Percentiles rank a stretch among this genome's conserved stretches.
These are phyloP conservation scores for Eremochloa ophiuroides DNA, from an alignment of 176 grass and related monocot species.

Conservation along the genomic window DNA sequence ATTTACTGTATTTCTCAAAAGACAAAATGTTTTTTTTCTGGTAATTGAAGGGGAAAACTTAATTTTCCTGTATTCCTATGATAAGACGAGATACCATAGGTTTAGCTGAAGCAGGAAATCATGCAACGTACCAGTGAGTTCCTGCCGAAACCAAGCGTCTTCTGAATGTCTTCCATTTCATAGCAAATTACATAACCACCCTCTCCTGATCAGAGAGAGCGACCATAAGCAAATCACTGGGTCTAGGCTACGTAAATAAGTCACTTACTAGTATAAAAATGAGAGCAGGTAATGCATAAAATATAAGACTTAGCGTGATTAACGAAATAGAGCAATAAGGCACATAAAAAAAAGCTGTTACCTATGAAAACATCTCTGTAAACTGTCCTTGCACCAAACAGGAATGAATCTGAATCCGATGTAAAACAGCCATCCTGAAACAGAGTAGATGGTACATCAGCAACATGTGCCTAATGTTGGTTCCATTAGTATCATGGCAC, in stretches of 20 bases:
- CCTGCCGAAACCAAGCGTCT: conserved; percentile 81
- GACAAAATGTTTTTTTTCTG: conserved; percentile 10
- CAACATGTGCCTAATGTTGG: not conserved
- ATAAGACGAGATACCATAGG: not conserved
- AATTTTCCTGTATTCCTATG: not conserved
- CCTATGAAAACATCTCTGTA: conserved; percentile 97
- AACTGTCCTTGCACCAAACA: conserved; percentile 90
- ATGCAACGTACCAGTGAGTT: conserved; percentile 74
- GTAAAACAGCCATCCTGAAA: conserved; percentile 93
- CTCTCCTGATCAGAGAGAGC: conserved; percentile 51
- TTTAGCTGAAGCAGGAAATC: conserved; percentile 13
- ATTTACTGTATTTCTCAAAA: not conserved
- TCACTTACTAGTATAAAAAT: not conserved
- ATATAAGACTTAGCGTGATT: not conserved
- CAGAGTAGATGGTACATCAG: conserved; percentile 26
- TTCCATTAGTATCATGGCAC: not conserved
- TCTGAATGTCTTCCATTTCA: conserved; percentile 92
- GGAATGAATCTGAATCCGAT: conserved; percentile 88
- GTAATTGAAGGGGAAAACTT: not conserved
- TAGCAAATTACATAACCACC: conserved; percentile 78
- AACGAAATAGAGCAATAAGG: not conserved
- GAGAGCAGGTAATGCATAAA: conserved; percentile 1
- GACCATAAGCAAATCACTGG: conserved; percentile 18
- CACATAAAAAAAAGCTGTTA: conserved; percentile 17
- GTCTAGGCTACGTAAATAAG: conserved; percentile 25